Conservation (phyloP, 208 protist genomes). For the Porcisia deanei region DNA sequence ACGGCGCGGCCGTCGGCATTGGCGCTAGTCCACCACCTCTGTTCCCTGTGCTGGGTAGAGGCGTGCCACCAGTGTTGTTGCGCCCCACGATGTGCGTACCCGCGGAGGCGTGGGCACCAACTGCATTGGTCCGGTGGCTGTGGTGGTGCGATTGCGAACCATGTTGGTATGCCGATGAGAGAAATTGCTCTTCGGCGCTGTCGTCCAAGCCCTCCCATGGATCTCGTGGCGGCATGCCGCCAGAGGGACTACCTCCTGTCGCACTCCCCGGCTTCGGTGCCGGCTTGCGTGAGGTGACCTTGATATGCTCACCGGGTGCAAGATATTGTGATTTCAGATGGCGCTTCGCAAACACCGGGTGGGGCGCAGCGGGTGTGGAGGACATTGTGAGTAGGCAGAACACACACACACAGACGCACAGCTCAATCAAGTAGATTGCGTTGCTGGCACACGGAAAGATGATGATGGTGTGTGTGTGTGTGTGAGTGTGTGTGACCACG, state of each 20-base stretch:
- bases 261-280: neutral
- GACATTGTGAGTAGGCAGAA: neutral
- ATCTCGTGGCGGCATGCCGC: conserved; percentile 17
- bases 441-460: neutral
- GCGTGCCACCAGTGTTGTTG: conserved; percentile 10
- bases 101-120: conserved; percentile 15
- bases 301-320: conserved; percentile 27
- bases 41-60: neutral
- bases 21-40: neutral
- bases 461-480: too few species aligned
- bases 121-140: neutral
- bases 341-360: conserved; percentile 16
- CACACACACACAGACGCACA: too few species aligned
- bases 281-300: conserved; percentile 28
- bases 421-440: too few species aligned
- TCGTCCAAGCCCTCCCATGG: conserved; percentile 27
- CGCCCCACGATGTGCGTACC: neutral
- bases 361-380: conserved; percentile 7
- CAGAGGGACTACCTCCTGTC: neutral
- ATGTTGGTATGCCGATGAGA: neutral
- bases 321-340: conserved; percentile 20
- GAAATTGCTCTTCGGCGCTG: neutral
- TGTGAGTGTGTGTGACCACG: too few species aligned
- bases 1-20: neutral
- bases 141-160: neutral